Evolutionary conservation across 225 moss, liverwort and hornwort genomes (phyloP), one percentile per base, ranked within the genome.

Genomic region (Bryum argenteum): DNA sequence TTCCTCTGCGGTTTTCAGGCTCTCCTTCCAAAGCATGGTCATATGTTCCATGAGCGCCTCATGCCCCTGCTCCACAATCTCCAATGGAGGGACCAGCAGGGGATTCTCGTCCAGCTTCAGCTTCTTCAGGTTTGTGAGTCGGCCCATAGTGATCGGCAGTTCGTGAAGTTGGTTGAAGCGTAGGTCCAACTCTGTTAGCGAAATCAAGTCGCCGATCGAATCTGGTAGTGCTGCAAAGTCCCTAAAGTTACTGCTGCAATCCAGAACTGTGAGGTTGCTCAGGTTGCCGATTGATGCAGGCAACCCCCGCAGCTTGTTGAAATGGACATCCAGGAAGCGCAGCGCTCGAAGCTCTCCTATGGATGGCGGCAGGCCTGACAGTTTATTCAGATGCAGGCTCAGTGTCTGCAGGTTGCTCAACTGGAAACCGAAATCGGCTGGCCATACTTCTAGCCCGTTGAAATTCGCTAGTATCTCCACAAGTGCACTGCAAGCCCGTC

Each of bases 241-340:
- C 16, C 87, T 84, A 77, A 98, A 98, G 78, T 98, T 98, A 56
- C 94, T 94, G 79, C 98, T 98, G 53, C 89, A 89, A 61, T 98
- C 85, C 56, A 98, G 78, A 41, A 85, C 80, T 61, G 92, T 75
- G 53, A 98, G 88, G 61, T 76, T 83, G 7, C 85, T 77, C 0
- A 98, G 82, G 44, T 90, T 94, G 63, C 98, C 98, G 5, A 94
- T 70, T 14, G 91, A 72, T 58, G 85, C 71, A 24, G 98, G 98
- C n/a, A 98, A 71, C 11, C 92, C 79, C 11, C 84, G 82, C 3
- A 98, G 81, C 71, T 94, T 94, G 87, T 98, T 98, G 79, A 98
- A 94, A 69, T 86, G 94, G 3, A 94, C 79, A 22, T 98, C 98
- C 12, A 98, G 82, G 37, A 84, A 64, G 73, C 91, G 91, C 22